Evolutionary conservation across 1,284 basidiomycete genomes (phyloP), one percentile per base, ranked within the genome.

Genomic region (Cutaneotrichosporon arboriforme): DNA sequence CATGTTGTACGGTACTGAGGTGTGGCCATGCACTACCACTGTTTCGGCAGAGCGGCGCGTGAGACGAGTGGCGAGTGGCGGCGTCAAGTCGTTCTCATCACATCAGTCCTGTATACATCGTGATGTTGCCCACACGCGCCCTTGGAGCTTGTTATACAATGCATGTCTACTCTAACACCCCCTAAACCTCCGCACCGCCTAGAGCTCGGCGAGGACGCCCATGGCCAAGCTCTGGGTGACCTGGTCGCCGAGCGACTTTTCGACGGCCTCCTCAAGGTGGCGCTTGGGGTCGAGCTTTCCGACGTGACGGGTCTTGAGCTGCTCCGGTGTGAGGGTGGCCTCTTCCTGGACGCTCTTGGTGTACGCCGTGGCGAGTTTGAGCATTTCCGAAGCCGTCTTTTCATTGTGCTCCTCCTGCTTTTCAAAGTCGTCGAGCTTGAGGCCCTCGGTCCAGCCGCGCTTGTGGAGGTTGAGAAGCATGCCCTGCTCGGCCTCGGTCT

Each of bases 391-490:
- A 77, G 97, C 90, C 38, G 88, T 85, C 68, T 84, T 85, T 76
- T 96, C 90, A 68, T 96, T 96, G 33, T 78, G 78, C 73, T 88
- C 83, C 68, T 90, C 89, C 74, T 90, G 87, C 51, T 81, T 75
- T 74, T 87, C 83, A 76, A 96, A 96, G 76, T 97, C 90, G 52
- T 84, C 81, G 67, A 97, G 70, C 72, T 87, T 90, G 62, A 97
- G 78, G 3, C 92, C 93, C 74, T 97, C 91, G 8, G 93, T 97
- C 92, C 92, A 97, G 67, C 94, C 93, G 65, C 90, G 82, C 76
- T 96, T 97, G 79, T 97, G 93, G 66, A 97, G 77, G 74, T 97
- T 97, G 84, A 96, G 88, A 62, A 97, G 76, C 92, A 97, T 97
- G n/a, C 87, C 83, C 72, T 97, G 92, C 76, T 97, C 93, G 10